phyloP scores from a whole-genome alignment of 331 rosid genomes.

The Acacia pycnantha region DNA sequence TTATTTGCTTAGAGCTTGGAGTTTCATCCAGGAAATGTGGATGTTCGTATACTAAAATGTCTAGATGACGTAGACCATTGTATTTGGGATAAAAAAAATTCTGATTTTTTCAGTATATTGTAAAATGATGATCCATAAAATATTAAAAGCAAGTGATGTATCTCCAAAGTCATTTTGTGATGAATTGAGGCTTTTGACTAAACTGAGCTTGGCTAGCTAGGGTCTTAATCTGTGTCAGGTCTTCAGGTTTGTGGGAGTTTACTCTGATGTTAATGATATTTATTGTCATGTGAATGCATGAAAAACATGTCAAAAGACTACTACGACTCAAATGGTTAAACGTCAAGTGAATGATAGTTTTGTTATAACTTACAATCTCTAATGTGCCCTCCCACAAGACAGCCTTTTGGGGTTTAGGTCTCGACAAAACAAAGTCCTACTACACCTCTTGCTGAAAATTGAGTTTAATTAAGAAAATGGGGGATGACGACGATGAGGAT shows the following conservation, averaged over 20 bases:
- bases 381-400: too few species aligned
- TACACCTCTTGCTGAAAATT: too few species aligned
- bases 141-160: background rate
- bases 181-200: conserved; percentile 1
- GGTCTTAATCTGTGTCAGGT: background rate
- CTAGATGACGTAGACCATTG: background rate
- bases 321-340: background rate
- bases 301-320: background rate
- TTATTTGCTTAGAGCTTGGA: conserved; percentile 7
- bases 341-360: background rate
- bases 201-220: background rate
- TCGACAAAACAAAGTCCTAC: too few species aligned
- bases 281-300: conserved; percentile 7
- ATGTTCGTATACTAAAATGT: background rate
- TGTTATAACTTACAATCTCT: too few species aligned
- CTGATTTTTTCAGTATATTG: conserved; percentile 4
- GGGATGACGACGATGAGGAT: too few species aligned
- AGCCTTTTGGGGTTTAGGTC: too few species aligned
- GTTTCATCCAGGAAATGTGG: conserved; percentile 25
- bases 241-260: background rate
- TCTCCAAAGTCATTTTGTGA: background rate
- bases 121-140: background rate
- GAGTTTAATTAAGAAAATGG: too few species aligned
- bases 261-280: background rate
- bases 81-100: background rate